Evolutionary conservation across 768 basidiomycete genomes (phyloP), one percentile per base, ranked within the genome.

Genomic region (Agrocybe chaxingu): DNA sequence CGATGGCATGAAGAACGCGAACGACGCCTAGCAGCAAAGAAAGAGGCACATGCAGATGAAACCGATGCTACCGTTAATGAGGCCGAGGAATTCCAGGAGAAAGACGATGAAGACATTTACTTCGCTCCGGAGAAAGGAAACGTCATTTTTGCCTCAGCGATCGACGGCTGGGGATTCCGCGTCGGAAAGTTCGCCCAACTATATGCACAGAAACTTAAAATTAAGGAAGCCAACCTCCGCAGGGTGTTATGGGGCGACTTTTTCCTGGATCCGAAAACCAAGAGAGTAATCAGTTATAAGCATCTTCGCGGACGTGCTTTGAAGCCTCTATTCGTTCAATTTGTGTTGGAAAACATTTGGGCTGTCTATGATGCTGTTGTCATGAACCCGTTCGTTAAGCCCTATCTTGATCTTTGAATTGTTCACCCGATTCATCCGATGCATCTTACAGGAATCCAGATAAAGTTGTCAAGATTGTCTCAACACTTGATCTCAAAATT

Each of bases 91-190:
- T 98, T 90, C 66, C 84, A 93, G 61, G 97, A 99, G 68, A 92
- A 92, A 64, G 95, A 98, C 62, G 97, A 98, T 60, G 94, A 96
- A 65, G 92, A 95, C 66, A 86, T 98, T 48, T 98, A 98, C 69
- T 98, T 99, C 58, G 90, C 93, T 0, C 97, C 97, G 0, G 92
- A 94, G 62, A 80, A 82, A 45, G 97, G 97, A 13, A 98, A 98
- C 63, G 97, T 99, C 39, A 78, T 98, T 31, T 99, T 99, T 63
- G 90, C 95, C 0, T 93, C 89, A 30, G 97, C 96, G 3, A 82
- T 98, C 49, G 93, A 98, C 57, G 94, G 96, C 3, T 98, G 96
- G 96, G 97, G 95, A 0, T 99, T 99, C 71, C 81, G 96, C 39
- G 77, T 98, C 7, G 85, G 87, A 40, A 92, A 92, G 63, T 99